Percentiles rank a stretch among this genome's conserved stretches.
These are phyloP conservation scores for Parachlorella kessleri DNA, from an alignment of 139 green algal species.

Conservation along the genomic window DNA sequence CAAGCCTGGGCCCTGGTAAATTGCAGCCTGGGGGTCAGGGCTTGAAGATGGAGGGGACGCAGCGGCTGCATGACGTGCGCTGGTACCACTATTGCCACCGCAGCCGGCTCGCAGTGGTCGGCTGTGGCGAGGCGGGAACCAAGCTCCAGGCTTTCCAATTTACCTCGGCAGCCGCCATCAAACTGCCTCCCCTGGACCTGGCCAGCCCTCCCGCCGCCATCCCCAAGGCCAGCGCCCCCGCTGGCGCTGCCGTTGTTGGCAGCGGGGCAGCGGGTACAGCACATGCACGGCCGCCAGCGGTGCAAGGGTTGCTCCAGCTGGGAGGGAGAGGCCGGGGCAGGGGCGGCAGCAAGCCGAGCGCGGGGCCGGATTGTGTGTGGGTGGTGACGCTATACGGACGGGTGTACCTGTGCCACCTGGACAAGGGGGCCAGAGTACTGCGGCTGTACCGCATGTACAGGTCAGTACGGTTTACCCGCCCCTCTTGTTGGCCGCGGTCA, in stretches of 20 bases:
- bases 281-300: no score
- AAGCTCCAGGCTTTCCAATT: constrained; percentile 28
- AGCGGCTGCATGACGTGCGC: constrained; percentile 14
- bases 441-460: constrained; percentile 30
- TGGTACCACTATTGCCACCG: constrained; percentile 22
- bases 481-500: no score
- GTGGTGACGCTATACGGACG: constrained; percentile 24
- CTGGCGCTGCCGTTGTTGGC: no score
- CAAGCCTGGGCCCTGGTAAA: no score
- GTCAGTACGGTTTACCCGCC: no score
- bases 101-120: constrained; percentile 18
- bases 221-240: no score
- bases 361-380: constrained; percentile 16
- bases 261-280: no score
- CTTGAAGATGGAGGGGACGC: no score
- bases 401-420: constrained; percentile 18
- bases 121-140: constrained; percentile 18
- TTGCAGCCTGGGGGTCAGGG: no score
- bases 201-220: no score
- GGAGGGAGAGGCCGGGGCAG: no score
- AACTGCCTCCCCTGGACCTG: constrained; percentile 30
- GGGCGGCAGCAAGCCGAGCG: not conserved
- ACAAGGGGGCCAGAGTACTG: constrained; percentile 4
- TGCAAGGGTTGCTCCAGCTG: no score
- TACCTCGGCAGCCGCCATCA: not conserved